phyloP scores from a whole-genome alignment of 805 yeast genomes.

The Brettanomyces sp. region DNA sequence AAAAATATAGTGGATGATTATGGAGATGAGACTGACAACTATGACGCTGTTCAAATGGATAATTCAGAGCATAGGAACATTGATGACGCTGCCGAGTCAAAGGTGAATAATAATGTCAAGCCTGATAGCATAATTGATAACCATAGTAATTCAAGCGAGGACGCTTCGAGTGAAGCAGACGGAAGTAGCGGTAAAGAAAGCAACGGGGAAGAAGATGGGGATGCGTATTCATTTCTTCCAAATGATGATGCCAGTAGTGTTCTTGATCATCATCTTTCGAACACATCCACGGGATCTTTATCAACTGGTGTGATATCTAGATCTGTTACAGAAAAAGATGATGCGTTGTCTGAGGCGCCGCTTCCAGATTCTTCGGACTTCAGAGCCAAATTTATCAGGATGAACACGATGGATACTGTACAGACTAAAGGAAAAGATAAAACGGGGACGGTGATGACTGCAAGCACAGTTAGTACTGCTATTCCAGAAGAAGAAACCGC shows the following conservation, averaged over 20 bases:
- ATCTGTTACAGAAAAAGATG: neutral
- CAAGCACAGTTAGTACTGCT: conserved; percentile 1
- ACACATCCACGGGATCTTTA: conserved; percentile 16
- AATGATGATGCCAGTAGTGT: conserved; percentile 14
- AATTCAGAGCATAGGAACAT: too few relatives aligned
- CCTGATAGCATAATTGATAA: too few relatives aligned
- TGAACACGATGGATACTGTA: conserved; percentile 17
- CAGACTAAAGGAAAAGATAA: neutral
- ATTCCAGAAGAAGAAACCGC: neutral
- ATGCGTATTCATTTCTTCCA: conserved; percentile 13
- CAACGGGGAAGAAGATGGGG: conserved; percentile 9
- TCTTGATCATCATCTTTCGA: conserved; percentile 1
- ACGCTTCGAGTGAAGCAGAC: too few relatives aligned
- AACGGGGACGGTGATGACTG: neutral
- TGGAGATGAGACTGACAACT: neutral
- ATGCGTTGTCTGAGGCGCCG: conserved; percentile 4
- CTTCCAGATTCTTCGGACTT: conserved; percentile 6
- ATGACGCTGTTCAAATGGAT: neutral
- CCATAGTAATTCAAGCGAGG: too few relatives aligned
- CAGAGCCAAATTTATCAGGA: conserved; percentile 16
- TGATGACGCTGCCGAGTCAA: neutral
- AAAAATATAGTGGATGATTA: neutral
- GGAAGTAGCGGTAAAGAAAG: too few relatives aligned
- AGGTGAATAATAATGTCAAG: too few relatives aligned
- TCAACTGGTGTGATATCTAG: conserved; percentile 12